Conservation (phyloP, 768 basidiomycete genomes). For the Amanita exitialis region DNA sequence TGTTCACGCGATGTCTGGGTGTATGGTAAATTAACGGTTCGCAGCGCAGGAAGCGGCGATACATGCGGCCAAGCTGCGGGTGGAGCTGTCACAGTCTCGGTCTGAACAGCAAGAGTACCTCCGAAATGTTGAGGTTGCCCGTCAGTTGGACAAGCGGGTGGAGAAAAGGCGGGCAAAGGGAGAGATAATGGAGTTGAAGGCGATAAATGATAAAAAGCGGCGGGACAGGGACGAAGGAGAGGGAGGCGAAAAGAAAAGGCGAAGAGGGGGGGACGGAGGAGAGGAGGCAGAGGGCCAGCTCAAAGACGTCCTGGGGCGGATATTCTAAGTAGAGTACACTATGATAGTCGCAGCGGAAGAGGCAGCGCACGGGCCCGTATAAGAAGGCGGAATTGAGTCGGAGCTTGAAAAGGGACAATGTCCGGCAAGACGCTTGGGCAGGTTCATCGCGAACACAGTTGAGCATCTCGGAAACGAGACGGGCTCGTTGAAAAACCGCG, state of each 20-base stretch:
- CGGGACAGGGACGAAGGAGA: conserved; percentile 10
- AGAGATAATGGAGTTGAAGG: conserved; percentile 35
- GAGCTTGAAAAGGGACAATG: conserved; percentile 28
- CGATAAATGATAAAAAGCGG: conserved; percentile 22
- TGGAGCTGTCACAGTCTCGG: conserved; percentile 81
- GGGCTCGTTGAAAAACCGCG: conserved; percentile 34
- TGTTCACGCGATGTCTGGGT: neutral
- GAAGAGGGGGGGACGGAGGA: conserved; percentile 12
- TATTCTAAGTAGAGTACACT: conserved; percentile 31
- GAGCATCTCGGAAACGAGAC: conserved; percentile 32
- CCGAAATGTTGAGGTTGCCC: conserved; percentile 87
- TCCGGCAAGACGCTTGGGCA: conserved; percentile 14
- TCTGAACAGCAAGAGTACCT: conserved; percentile 90
- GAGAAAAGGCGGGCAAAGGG: conserved; percentile 53
- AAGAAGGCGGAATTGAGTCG: conserved; percentile 21
- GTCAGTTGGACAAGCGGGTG: conserved; percentile 74
- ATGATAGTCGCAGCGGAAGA: neutral
- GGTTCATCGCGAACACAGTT: conserved; percentile 57
- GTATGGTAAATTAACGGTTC: conserved; percentile 1
- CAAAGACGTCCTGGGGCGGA: conserved; percentile 34
- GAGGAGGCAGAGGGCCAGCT: conserved; percentile 14
- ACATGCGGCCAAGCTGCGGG: conserved; percentile 81
- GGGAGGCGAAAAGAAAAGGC: conserved; percentile 17
- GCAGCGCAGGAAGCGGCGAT: conserved; percentile 89
- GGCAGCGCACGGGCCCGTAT: conserved; percentile 23